These are phyloP conservation scores for Ganoderma sinense DNA, from an alignment of 1,284 basidiomycete species.

Conservation along the genomic window DNA sequence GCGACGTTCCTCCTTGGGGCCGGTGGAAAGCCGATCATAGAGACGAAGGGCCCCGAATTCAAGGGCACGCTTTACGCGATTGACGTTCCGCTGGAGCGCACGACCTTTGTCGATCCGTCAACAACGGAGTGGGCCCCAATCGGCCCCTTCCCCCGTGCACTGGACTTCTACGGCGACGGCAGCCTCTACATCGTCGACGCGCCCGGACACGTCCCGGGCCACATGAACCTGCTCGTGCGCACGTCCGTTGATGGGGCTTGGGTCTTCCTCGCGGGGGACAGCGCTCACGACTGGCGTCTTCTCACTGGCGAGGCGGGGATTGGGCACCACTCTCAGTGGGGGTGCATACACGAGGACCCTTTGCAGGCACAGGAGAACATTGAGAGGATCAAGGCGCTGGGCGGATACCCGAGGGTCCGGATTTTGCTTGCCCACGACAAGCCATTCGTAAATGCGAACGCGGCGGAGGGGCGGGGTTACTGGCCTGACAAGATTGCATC, in stretches of 20 bases:
- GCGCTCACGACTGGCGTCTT: slow-evolving; percentile 60
- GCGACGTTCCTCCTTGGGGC: slow-evolving; percentile 53
- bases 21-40: slow-evolving; percentile 35
- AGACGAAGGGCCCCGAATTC: slow-evolving; percentile 38
- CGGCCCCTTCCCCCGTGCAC: slow-evolving; percentile 38
- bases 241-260: slow-evolving; percentile 61
- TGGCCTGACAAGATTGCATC: slow-evolving; percentile 46
- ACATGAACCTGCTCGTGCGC: slow-evolving; percentile 41
- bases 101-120: slow-evolving; percentile 15
- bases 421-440: slow-evolving; percentile 61
- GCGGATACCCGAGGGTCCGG: slow-evolving; percentile 45
- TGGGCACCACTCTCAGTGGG: slow-evolving; percentile 36
- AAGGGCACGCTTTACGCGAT: slow-evolving; percentile 19
- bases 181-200: slow-evolving; percentile 40
- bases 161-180: slow-evolving; percentile 44
- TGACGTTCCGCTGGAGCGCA: slow-evolving; percentile 25
- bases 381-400: slow-evolving; percentile 46
- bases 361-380: slow-evolving; percentile 51
- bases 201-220: slow-evolving; percentile 42
- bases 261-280: slow-evolving; percentile 63
- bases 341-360: slow-evolving; percentile 53
- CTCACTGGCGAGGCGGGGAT: slow-evolving; percentile 56
- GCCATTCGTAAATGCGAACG: slow-evolving; percentile 55
- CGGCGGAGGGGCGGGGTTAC: slow-evolving; percentile 44
- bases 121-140: slow-evolving; percentile 27